Evolutionary conservation across 164 flowering plant species (phyloP).

Genomic region (Tetracentron sinense): DNA sequence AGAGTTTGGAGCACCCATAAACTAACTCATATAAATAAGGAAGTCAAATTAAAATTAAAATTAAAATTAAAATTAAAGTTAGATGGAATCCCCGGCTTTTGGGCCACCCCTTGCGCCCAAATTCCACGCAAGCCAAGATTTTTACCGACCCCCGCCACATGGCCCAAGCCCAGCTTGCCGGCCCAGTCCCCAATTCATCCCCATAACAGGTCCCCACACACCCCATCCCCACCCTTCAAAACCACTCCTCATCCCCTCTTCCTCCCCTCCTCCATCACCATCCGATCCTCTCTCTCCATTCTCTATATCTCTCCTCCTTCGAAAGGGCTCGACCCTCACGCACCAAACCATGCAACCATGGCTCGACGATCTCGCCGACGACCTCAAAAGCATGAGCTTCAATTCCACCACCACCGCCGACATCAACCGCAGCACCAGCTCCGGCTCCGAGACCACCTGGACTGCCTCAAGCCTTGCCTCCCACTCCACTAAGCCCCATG

Average conservation of each 20-base stretch:
- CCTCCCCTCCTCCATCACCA: background rate
- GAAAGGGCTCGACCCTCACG: background rate
- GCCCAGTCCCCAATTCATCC: no score
- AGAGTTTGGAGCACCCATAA: no score
- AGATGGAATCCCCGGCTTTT: background rate
- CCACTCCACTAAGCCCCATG: constrained; percentile 23
- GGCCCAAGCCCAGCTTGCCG: constrained; percentile 13
- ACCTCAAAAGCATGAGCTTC: constrained; percentile 69
- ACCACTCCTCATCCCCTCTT: background rate
- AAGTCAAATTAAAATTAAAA: no score
- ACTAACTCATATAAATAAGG: no score
- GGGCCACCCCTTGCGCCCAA: background rate
- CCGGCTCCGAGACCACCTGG: constrained; percentile 46
- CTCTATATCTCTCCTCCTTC: background rate
- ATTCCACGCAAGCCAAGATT: background rate
- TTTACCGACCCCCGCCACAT: background rate
- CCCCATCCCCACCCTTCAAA: constrained; percentile 5
- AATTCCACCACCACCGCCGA: constrained; percentile 49
- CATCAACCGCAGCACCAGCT: constrained; percentile 52
- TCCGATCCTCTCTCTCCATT: background rate
- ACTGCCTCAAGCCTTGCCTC: constrained; percentile 30
- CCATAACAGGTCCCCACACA: no score
- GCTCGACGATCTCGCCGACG: constrained; percentile 56
- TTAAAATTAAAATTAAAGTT: no score
- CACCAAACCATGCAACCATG: constrained; percentile 31